Percentiles rank a stretch among this genome's conserved stretches.
Conservation (phyloP, 1,139 yeast genomes). For the Ogataea hybrid region DNA sequence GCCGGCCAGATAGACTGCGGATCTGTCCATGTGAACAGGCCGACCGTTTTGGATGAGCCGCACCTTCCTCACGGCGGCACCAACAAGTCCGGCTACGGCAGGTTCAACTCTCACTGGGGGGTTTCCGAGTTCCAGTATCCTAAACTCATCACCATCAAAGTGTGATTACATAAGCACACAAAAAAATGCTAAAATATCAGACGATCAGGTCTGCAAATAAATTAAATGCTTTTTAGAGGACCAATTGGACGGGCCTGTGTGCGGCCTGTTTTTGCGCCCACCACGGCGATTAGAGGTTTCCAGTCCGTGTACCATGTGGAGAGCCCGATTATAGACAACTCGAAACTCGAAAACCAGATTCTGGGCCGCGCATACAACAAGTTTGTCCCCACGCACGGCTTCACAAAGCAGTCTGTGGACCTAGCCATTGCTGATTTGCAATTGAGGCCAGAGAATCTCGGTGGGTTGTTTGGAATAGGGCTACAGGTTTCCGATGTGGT, state of each 20-base stretch:
- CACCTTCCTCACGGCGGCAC: slow-evolving; percentile 57
- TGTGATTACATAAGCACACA: background rate
- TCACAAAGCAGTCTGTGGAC: slow-evolving; percentile 57
- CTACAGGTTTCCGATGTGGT: slow-evolving; percentile 34
- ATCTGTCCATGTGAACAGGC: slow-evolving; percentile 50
- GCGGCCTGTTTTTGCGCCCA: background rate
- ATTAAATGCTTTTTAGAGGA: slow-evolving; percentile 2
- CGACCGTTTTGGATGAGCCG: slow-evolving; percentile 49
- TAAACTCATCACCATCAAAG: slow-evolving; percentile 38
- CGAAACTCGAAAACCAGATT: slow-evolving; percentile 33
- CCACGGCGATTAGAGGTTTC: slow-evolving; percentile 5
- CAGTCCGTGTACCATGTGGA: slow-evolving; percentile 31
- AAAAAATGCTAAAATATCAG: background rate
- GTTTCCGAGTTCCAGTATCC: slow-evolving; percentile 41
- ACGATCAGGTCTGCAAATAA: background rate
- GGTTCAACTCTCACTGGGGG: slow-evolving; percentile 54
- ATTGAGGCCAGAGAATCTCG: slow-evolving; percentile 60
- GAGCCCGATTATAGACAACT: slow-evolving; percentile 24
- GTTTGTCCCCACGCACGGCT: slow-evolving; percentile 69
- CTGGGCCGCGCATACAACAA: slow-evolving; percentile 45
- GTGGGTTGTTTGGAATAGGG: slow-evolving; percentile 52
- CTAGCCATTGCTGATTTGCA: slow-evolving; percentile 61
- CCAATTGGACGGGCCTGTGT: background rate
- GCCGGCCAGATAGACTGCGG: slow-evolving; percentile 44
- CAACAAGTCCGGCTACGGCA: slow-evolving; percentile 49